Conservation (phyloP, 352 stramenopile species). For the Pythium oligandrum region DNA sequence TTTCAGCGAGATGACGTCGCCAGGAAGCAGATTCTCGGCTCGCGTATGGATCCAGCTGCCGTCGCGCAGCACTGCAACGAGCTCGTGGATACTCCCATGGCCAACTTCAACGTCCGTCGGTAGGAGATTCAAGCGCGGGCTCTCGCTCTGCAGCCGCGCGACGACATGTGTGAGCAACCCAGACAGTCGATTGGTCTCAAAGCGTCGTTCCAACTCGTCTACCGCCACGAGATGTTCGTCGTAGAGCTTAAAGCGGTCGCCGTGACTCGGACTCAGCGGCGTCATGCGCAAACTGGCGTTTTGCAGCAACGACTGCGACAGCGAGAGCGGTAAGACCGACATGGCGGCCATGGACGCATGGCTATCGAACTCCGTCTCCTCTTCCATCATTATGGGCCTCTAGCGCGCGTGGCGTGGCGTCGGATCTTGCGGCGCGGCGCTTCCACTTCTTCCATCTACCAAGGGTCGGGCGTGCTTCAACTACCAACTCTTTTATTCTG, state of each 20-base stretch:
- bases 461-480: too few relatives aligned
- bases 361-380: too few relatives aligned
- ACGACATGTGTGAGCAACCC: conserved; percentile 25
- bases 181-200: conserved; percentile 23
- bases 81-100: conserved; percentile 49
- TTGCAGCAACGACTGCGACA: conserved; percentile 5
- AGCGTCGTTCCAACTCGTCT: conserved; percentile 39
- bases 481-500: too few relatives aligned
- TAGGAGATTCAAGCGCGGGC: conserved; percentile 32
- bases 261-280: neutral
- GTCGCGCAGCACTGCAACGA: conserved; percentile 47
- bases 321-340: conserved; percentile 8
- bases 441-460: too few relatives aligned
- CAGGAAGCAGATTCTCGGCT: conserved; percentile 42
- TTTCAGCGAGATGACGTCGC: conserved; percentile 46
- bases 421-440: too few relatives aligned
- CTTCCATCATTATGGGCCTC: too few relatives aligned
- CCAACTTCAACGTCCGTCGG: conserved; percentile 37
- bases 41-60: conserved; percentile 52
- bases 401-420: too few relatives aligned
- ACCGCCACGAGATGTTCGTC: conserved; percentile 45
- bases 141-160: conserved; percentile 24
- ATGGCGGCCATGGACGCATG: neutral
- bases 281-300: neutral
- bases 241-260: conserved; percentile 26